These are phyloP conservation scores for Abelmoschus esculentus DNA, from an alignment of 345 rosid species.

Conservation along the genomic window DNA sequence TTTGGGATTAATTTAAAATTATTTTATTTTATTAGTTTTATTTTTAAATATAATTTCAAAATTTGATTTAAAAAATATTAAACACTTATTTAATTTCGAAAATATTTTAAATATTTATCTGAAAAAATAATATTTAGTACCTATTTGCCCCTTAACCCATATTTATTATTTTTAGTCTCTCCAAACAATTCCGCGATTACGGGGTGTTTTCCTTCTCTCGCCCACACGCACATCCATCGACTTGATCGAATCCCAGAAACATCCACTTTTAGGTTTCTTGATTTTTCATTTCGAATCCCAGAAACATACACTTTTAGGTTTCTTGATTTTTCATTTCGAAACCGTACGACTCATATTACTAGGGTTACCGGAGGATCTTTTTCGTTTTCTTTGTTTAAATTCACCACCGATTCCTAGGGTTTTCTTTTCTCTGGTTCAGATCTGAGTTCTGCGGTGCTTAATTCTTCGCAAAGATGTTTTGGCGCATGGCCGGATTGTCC, in stretches of 20 bases:
- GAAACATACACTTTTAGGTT: neutral
- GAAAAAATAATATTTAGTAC: too few species aligned
- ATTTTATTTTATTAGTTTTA: too few species aligned
- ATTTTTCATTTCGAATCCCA: neutral
- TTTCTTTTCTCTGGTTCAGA: conserved; percentile 27
- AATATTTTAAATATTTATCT: too few species aligned
- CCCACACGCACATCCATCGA: neutral
- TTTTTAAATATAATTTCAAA: too few species aligned
- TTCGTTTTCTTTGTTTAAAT: neutral
- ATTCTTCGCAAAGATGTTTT: conserved; percentile 51
- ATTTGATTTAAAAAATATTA: too few species aligned
- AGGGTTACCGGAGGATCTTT: conserved; percentile 3
- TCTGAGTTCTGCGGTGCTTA: conserved; percentile 26
- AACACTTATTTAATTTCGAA: too few species aligned
- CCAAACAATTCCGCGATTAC: conserved; percentile 8
- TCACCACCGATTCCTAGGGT: conserved; percentile 20
- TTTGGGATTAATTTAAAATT: too few species aligned
- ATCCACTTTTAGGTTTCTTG: neutral
- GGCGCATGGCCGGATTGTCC: conserved; percentile 93
- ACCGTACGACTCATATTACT: neutral
- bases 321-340: neutral
- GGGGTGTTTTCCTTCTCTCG: neutral
- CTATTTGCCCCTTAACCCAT: too few species aligned
- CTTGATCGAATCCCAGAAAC: conserved; percentile 5
- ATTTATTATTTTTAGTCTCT: neutral